phyloP scores from a whole-genome alignment of 2,329 filamentous ascomycete species.

The Onygenales sp. region DNA sequence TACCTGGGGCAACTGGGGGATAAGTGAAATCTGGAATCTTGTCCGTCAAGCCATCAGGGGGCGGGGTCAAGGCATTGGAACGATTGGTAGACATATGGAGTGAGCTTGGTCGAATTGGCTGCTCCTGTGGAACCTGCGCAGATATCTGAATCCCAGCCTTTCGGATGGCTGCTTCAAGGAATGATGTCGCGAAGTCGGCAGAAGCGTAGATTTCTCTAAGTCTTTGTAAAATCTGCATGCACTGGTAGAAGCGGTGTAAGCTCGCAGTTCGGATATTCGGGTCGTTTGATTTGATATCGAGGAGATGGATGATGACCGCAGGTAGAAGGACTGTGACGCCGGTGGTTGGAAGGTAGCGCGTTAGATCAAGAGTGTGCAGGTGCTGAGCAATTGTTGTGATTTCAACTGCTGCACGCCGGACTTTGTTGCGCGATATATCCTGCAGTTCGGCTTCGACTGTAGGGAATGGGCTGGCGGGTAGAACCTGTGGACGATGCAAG shows the following conservation, averaged over 20 bases:
- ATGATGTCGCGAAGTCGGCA: slow-evolving; percentile 91
- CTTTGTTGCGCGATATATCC: slow-evolving; percentile 71
- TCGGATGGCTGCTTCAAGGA: slow-evolving; percentile 82
- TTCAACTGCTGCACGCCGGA: slow-evolving; percentile 72
- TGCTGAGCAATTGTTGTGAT: slow-evolving; percentile 78
- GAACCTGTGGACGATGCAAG: slow-evolving; percentile 80
- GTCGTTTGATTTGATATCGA: slow-evolving; percentile 81
- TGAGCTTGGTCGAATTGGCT: slow-evolving; percentile 6
- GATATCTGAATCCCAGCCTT: slow-evolving; percentile 72
- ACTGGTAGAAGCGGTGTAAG: slow-evolving; percentile 74
- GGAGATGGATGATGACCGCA: slow-evolving; percentile 85
- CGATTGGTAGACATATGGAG: slow-evolving; percentile 12
- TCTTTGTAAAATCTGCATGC: slow-evolving; percentile 83
- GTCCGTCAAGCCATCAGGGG: slow-evolving; percentile 30
- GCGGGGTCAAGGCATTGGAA: slow-evolving; percentile 28
- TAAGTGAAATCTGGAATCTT: slow-evolving; percentile 31
- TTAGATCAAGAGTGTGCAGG: slow-evolving; percentile 62
- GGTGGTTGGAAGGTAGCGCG: slow-evolving; percentile 74
- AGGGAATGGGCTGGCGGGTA: slow-evolving; percentile 58
- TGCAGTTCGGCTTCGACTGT: slow-evolving; percentile 58
- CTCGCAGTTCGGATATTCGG: slow-evolving; percentile 62
- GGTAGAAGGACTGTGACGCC: slow-evolving; percentile 85
- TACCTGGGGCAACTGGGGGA: slow-evolving; percentile 11
- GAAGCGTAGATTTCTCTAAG: slow-evolving; percentile 84
- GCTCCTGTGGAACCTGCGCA: slow-evolving; percentile 23